These are phyloP conservation scores for Rhodofomes roseus DNA, from an alignment of 1,284 basidiomycete genomes.

Conservation along the genomic window DNA sequence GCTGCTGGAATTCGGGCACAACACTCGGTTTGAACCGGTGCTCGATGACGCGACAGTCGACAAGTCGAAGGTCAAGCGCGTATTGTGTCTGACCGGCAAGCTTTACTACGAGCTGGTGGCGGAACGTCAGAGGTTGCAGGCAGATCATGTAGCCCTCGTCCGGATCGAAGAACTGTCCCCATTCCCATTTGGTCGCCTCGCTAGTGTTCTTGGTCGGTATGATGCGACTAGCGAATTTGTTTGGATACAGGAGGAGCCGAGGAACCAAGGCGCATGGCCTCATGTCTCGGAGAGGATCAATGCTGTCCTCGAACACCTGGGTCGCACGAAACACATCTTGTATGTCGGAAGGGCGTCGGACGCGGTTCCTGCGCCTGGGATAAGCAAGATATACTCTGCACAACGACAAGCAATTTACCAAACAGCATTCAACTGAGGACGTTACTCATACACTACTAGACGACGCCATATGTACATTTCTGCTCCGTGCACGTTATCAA, in stretches of 20 bases:
- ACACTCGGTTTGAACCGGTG: slow-evolving; percentile 70
- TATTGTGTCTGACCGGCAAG: slow-evolving; percentile 74
- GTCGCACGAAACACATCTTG: slow-evolving; percentile 27
- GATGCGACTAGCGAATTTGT: slow-evolving; percentile 40
- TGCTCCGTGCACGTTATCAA: neutral
- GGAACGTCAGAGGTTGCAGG: slow-evolving; percentile 46
- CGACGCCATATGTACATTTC: neutral
- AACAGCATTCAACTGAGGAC: slow-evolving; percentile 40
- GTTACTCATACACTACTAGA: too few relatives aligned
- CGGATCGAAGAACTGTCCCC: slow-evolving; percentile 84
- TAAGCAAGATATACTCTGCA: slow-evolving; percentile 61
- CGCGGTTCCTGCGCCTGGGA: slow-evolving; percentile 76
- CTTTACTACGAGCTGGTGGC: slow-evolving; percentile 84
- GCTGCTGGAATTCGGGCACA: slow-evolving; percentile 60
- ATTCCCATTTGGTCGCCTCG: slow-evolving; percentile 70
- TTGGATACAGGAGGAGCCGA: slow-evolving; percentile 86
- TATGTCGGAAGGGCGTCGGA: slow-evolving; percentile 71
- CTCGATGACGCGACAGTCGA: slow-evolving; percentile 50
- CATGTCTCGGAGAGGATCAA: slow-evolving; percentile 62
- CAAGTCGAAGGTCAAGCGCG: slow-evolving; percentile 43
- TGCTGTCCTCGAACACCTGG: slow-evolving; percentile 44
- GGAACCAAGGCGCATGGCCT: slow-evolving; percentile 78
- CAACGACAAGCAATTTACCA: slow-evolving; percentile 64
- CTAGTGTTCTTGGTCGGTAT: slow-evolving; percentile 46
- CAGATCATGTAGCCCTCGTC: slow-evolving; percentile 62